Evolutionary conservation across 352 stramenopile genomes (phyloP).

Genomic region (Poterioochromonas sp.): DNA sequence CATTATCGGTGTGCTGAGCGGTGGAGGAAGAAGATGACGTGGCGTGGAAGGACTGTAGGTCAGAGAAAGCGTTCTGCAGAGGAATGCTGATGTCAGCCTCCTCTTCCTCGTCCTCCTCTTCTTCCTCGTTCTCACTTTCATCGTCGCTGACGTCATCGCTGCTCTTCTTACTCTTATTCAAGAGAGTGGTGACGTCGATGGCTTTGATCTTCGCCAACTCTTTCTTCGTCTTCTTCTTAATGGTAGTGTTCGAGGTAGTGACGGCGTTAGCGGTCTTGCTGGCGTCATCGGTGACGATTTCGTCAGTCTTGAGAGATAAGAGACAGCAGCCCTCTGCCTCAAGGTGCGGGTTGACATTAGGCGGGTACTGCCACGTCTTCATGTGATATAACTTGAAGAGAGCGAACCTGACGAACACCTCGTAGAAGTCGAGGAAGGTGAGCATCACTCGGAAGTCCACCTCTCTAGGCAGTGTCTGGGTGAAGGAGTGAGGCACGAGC

Average conservation of each 20-base stretch:
- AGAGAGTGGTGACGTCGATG: constrained; percentile 24
- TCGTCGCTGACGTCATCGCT: too few species aligned
- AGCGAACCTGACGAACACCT: constrained; percentile 94
- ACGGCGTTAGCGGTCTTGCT: constrained; percentile 35
- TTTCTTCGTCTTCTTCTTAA: constrained; percentile 50
- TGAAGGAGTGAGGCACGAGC: constrained; percentile 96
- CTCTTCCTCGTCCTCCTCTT: constrained; percentile 58
- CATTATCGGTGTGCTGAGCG: constrained; percentile 6
- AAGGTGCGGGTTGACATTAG: constrained; percentile 60
- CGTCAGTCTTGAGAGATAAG: constrained; percentile 37
- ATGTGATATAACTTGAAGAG: constrained; percentile 95
- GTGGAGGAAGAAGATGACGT: constrained; percentile 45
- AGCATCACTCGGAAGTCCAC: constrained; percentile 98
- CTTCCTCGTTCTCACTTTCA: constrained; percentile 29
- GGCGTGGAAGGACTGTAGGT: constrained; percentile 16
- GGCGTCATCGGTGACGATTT: constrained; percentile 34
- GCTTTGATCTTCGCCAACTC: too few species aligned
- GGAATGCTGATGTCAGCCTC: constrained; percentile 63
- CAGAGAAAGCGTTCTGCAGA: constrained; percentile 67
- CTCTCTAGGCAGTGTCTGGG: constrained; percentile 85
- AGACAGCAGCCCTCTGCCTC: neutral
- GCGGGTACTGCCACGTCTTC: constrained; percentile 83
- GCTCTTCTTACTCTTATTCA: neutral
- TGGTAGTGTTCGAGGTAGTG: constrained; percentile 47
- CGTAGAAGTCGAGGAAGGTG: constrained; percentile 99